Percentiles rank a stretch among this genome's conserved stretches.
phyloP scores from a whole-genome alignment of 139 green algal genomes.

The Chlorella sp. region DNA sequence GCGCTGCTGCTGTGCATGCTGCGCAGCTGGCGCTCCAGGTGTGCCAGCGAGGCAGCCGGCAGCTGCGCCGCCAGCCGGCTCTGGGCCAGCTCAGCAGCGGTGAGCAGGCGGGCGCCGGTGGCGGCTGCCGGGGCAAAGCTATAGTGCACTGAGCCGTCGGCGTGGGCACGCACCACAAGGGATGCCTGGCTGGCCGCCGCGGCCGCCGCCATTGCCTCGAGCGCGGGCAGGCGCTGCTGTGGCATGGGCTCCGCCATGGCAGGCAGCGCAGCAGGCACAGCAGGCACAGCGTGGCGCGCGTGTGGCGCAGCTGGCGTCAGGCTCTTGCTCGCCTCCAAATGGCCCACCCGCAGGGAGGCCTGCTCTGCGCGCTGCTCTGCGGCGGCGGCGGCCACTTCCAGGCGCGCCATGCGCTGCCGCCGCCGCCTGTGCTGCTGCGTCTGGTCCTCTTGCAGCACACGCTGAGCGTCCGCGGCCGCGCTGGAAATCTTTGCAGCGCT shows the following conservation, averaged over 20 bases:
- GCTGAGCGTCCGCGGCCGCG: not conserved
- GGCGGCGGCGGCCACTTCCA: not conserved
- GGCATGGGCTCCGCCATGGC: too few relatives aligned
- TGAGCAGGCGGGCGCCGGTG: not conserved
- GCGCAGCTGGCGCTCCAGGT: not conserved
- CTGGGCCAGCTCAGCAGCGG: not conserved
- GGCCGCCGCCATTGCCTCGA: not conserved
- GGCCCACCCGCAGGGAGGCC: too few relatives aligned
- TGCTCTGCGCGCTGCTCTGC: not conserved
- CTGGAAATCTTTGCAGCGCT: not conserved
- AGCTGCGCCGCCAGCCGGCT: conserved; percentile 3
- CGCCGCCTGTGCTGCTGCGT: not conserved
- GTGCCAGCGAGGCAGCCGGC: not conserved
- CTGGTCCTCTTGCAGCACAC: not conserved
- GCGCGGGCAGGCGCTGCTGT: not conserved
- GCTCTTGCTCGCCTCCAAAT: too few relatives aligned
- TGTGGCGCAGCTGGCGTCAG: too few relatives aligned
- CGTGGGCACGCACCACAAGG: not conserved
- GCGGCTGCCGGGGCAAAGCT: not conserved
- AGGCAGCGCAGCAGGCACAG: not conserved
- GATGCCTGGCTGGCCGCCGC: not conserved
- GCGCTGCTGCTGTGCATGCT: not conserved
- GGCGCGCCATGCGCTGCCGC: not conserved
- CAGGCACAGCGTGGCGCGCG: not conserved
- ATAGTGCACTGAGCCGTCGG: not conserved